A percentile compares a stretch with the other conserved stretches of the same genome.
Evolutionary conservation across 2,329 filamentous ascomycete genomes (phyloP).

Genomic region (Pseudogymnoascus sp.): DNA sequence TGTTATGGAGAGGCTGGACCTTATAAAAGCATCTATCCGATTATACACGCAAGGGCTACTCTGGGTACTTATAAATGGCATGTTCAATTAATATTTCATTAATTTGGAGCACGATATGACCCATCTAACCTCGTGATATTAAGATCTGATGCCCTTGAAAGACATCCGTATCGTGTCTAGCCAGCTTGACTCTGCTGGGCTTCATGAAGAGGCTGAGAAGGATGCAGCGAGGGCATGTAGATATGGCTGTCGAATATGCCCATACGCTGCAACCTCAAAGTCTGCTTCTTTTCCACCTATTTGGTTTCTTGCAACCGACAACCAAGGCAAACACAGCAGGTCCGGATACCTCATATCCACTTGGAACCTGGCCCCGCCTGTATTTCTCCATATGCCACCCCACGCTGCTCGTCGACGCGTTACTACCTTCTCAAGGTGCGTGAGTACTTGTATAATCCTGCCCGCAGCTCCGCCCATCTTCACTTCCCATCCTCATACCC

Average conservation of each 20-base stretch:
- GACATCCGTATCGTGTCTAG: neutral
- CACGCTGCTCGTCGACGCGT: neutral
- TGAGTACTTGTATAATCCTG: neutral
- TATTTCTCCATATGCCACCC: constrained; percentile 10
- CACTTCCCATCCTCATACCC: constrained; percentile 2
- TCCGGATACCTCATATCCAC: constrained; percentile 30
- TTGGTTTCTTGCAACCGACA: neutral
- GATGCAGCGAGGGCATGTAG: neutral
- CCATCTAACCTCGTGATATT: neutral
- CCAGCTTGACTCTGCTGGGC: neutral
- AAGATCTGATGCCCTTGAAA: neutral
- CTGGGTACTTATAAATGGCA: neutral
- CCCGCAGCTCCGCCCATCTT: neutral
- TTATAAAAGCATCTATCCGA: neutral
- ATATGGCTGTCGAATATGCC: neutral
- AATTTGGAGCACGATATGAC: neutral
- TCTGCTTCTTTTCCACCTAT: neutral
- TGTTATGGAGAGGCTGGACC: neutral
- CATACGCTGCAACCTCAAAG: neutral
- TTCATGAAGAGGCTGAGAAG: neutral
- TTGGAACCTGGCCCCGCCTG: constrained; percentile 33
- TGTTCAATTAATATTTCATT: neutral
- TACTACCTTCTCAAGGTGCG: neutral
- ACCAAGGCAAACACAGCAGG: neutral
- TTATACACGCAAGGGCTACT: neutral